phyloP scores from a whole-genome alignment of 345 rosid species.

The Hibiscus tridactylites region DNA sequence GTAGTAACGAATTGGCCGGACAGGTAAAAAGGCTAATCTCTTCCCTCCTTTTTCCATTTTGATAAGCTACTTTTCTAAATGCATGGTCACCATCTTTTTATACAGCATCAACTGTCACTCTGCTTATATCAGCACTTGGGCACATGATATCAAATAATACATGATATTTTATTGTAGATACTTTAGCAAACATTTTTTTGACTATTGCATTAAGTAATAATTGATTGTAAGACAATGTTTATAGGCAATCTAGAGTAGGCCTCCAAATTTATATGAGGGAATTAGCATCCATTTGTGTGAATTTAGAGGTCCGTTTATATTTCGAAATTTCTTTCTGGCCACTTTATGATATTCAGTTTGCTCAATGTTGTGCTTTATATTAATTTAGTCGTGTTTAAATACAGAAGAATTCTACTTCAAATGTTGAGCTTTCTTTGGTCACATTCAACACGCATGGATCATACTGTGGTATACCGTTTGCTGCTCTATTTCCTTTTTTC shows the following conservation, averaged over 20 bases:
- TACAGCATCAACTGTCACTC: too few relatives aligned
- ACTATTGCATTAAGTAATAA: neutral
- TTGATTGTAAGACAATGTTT: neutral
- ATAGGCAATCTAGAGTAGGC: neutral
- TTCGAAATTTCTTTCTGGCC: neutral
- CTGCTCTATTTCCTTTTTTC: neutral
- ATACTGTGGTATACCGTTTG: constrained; percentile 40
- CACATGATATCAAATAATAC: neutral
- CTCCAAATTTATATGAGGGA: neutral
- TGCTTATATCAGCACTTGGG: too few relatives aligned
- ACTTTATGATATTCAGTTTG: neutral
- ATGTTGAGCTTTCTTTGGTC: constrained; percentile 65
- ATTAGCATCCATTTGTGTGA: neutral
- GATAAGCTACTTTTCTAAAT: too few relatives aligned
- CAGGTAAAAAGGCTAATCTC: constrained; percentile 39
- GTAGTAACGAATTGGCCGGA: constrained; percentile 48
- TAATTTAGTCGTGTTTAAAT: constrained; percentile 8
- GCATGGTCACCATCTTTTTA: too few relatives aligned
- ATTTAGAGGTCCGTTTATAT: neutral
- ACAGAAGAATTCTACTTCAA: constrained; percentile 57
- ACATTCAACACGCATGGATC: constrained; percentile 81
- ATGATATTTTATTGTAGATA: neutral
- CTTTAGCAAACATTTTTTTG: too few relatives aligned
- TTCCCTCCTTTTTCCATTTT: too few relatives aligned
- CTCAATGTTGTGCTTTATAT: constrained; percentile 6